Evolutionary conservation across 257 asterid species (phyloP), one percentile per base, ranked within the genome.

Genomic region (Cynanchum wilfordii): DNA sequence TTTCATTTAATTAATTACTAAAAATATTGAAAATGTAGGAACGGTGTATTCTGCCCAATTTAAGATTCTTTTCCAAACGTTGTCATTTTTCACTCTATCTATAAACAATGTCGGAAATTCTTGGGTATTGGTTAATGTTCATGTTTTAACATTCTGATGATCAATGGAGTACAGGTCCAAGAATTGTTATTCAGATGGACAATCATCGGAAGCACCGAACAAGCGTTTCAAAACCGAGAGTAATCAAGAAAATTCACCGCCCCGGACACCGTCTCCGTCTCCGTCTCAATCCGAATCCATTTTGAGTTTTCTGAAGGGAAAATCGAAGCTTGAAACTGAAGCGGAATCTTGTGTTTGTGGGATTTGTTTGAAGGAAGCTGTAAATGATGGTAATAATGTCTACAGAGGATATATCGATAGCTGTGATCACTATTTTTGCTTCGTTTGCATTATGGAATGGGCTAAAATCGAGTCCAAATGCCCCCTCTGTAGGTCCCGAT

Each of bases 401-500:
- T 84, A 85, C 71, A 76, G 95, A 80, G 96, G 96, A 71, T 75
- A 19, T 54, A 84, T 90, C 25, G 89, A 87, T 60, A 79, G 96
- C 84, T 90, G 97, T 75, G 72, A 84, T 62, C 97, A 90, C 73
- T 90, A 73, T 71, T 90, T 89, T 69, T 90, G 97, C 82, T 89
- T 89, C 59, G 73, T 87, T 15, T 90, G 96, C 81, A 86, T 90
- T 55, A 87, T 87, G 86, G 97, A 89, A 78, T 90, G 96, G 97
- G 84, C 94, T 2, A 90, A 87, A 79, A 89, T 90, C 12, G 97
- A 90, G 77, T 87, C 97, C 70, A 87, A 66, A 62, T 90, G 94
- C 71, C 96, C 97, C 17, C 75, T 87, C 42, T 89, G 97, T 68
- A 89, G 87, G 78, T 86, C 87, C 77, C 88, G 96, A 29, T 90